A percentile compares a stretch with the other conserved stretches of the same genome.
Conservation (phyloP, 768 basidiomycete species). For the Naematelia encephala region DNA sequence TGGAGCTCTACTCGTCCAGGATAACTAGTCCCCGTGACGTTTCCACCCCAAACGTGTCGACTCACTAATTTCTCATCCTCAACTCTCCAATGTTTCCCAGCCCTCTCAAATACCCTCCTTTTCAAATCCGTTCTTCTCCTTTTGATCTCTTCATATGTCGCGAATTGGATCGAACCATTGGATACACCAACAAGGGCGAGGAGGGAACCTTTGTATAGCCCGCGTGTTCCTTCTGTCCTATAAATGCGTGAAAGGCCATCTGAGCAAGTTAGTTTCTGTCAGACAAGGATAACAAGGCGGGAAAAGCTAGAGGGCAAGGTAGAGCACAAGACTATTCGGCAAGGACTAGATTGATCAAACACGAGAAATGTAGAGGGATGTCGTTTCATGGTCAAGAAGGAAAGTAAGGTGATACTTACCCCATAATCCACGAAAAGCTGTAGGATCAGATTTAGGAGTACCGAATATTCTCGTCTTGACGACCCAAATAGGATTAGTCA, state of each 20-base stretch:
- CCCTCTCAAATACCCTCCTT: conserved; percentile 59
- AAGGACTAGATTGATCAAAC: no score
- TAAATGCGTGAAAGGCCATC: conserved; percentile 73
- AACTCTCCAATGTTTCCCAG: conserved; percentile 64
- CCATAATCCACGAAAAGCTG: conserved; percentile 74
- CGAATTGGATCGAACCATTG: conserved; percentile 93
- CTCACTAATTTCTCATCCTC: conserved; percentile 83
- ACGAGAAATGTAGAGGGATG: no score
- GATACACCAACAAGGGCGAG: conserved; percentile 87
- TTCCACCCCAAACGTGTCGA: no score
- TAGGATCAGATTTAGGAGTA: conserved; percentile 63
- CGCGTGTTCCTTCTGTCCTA: conserved; percentile 67
- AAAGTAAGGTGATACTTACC: conserved; percentile 58
- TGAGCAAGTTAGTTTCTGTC: conserved; percentile 35
- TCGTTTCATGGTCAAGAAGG: conserved; percentile 5
- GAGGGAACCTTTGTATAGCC: conserved; percentile 81
- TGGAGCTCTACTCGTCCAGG: no score
- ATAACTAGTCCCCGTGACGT: no score
- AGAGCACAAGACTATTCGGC: no score
- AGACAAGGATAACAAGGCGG: not conserved
- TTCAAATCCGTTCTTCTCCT: conserved; percentile 72
- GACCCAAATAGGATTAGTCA: conserved; percentile 98
- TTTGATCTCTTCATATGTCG: conserved; percentile 95
- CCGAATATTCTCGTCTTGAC: conserved; percentile 97
- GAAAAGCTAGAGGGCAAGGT: no score